Evolutionary conservation across 1,139 yeast genomes (phyloP).

Genomic region (Spencermartinsiella ligniputridi): DNA sequence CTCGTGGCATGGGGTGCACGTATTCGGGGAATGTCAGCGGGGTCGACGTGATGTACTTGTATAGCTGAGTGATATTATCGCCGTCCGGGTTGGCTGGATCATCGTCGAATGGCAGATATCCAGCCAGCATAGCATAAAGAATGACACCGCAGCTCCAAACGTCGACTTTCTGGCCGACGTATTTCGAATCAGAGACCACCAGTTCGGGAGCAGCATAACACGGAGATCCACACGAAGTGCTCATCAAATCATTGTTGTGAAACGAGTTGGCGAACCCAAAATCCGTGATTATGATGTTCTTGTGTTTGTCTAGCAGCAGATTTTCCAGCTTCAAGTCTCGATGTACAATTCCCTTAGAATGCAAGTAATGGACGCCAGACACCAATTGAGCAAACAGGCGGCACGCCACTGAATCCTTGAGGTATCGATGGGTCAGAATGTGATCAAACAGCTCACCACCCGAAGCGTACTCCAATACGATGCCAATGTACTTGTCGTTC

Average conservation of each 20-base stretch:
- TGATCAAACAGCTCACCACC: conserved; percentile 97
- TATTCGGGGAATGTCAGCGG: conserved; percentile 95
- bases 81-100: conserved; percentile 97
- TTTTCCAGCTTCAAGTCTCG: conserved; percentile 72
- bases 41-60: conserved; percentile 86
- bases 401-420: conserved; percentile 84
- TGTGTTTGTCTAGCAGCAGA: conserved; percentile 70
- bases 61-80: conserved; percentile 83
- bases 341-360: conserved; percentile 76
- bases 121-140: conserved; percentile 93
- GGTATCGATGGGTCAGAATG: conserved; percentile 77
- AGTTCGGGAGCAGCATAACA: conserved; percentile 98
- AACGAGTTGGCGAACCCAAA: conserved; percentile 93
- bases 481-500: conserved; percentile 92
- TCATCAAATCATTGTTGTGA: conserved; percentile 70
- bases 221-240: conserved; percentile 95
- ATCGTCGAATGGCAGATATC: conserved; percentile 96
- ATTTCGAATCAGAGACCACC: conserved; percentile 81
- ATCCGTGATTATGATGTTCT: conserved; percentile 73
- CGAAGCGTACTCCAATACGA: conserved; percentile 91
- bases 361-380: conserved; percentile 90
- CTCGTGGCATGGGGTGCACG: conserved; percentile 87
- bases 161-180: conserved; percentile 92
- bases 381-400: conserved; percentile 87
- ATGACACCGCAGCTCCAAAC: conserved; percentile 98